Conservation (phyloP, 495 filamentous ascomycete species). For the Viridothelium virens region DNA sequence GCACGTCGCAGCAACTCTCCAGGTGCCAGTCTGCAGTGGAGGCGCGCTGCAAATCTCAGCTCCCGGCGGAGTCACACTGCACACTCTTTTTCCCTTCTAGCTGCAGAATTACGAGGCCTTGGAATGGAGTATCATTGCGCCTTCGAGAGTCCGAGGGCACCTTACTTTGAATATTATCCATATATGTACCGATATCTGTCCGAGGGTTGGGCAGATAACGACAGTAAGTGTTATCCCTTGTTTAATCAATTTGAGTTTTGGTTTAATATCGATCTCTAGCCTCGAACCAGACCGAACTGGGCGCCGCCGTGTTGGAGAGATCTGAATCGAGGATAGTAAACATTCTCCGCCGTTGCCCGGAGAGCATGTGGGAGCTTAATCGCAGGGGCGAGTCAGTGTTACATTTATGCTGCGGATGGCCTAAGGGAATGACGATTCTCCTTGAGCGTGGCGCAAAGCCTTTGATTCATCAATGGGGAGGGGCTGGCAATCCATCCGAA, state of each 20-base stretch:
- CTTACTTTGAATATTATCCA: neutral
- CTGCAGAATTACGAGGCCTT: neutral
- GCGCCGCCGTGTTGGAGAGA: neutral
- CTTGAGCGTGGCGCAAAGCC: neutral
- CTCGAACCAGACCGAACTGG: neutral
- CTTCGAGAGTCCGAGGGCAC: neutral
- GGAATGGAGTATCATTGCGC: neutral
- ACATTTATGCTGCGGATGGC: neutral
- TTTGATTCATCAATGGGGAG: neutral
- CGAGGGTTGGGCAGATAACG: neutral
- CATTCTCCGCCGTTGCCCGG: neutral
- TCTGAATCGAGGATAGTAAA: neutral
- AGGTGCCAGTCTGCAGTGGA: neutral
- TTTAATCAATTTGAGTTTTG: neutral
- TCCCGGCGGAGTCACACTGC: neutral
- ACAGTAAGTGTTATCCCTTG: neutral
- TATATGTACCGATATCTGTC: neutral
- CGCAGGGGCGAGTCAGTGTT: neutral
- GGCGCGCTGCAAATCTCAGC: neutral
- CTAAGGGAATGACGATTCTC: neutral
- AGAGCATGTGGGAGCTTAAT: slow-evolving; percentile 1
- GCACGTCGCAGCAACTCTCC: neutral
- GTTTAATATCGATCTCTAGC: neutral
- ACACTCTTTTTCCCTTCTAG: neutral
- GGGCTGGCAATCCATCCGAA: neutral